Conservation (phyloP, 345 rosid species). For the Jatropha curcas region DNA sequence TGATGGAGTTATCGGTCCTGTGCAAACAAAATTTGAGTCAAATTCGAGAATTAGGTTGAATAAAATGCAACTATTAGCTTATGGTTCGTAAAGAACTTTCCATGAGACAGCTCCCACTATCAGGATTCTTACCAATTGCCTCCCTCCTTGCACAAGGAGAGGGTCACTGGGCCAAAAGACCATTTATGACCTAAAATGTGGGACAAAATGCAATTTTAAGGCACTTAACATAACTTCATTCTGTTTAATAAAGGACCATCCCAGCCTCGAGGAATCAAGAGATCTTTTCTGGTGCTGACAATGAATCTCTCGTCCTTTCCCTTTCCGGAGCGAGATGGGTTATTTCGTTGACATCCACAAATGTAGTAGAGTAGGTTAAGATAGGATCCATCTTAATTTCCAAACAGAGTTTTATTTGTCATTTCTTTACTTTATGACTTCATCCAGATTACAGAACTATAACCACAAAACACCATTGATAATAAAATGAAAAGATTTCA, state of each 20-base stretch:
- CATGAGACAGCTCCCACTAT: neutral
- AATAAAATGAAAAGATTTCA: neutral
- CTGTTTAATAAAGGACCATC: too few species aligned
- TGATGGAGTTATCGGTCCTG: constrained; percentile 96
- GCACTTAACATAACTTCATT: neutral
- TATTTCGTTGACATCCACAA: too few species aligned
- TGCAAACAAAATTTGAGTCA: constrained; percentile 17
- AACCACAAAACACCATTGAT: neutral
- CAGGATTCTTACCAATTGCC: neutral
- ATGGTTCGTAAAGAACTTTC: neutral
- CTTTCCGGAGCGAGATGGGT: too few species aligned
- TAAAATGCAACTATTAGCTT: neutral
- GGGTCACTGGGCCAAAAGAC: neutral
- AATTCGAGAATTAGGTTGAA: neutral
- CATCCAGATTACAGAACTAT: neutral
- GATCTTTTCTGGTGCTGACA: too few species aligned
- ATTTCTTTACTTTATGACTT: neutral
- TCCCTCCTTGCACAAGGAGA: neutral
- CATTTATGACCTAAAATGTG: neutral
- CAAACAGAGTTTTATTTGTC: neutral
- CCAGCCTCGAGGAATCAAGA: too few species aligned
- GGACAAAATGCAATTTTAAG: neutral
- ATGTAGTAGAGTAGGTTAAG: neutral
- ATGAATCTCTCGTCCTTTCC: too few species aligned
- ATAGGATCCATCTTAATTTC: neutral